Evolutionary conservation across 1,284 basidiomycete genomes (phyloP).

Genomic region (Cutaneotrichosporon cyanovorans): DNA sequence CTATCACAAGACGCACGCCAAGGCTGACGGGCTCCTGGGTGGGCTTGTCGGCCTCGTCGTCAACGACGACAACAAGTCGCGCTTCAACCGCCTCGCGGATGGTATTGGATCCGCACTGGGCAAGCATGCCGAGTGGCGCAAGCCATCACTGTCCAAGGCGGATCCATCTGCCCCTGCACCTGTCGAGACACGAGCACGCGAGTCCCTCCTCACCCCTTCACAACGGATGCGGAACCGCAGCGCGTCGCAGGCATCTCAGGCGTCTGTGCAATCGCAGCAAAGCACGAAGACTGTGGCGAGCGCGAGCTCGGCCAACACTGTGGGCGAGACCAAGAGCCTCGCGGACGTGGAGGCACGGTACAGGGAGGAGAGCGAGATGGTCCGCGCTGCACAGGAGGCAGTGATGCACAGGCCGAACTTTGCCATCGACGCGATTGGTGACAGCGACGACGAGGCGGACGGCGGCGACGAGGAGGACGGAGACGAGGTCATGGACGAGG

Average conservation of each 20-base stretch:
- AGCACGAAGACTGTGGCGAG: conserved; percentile 46
- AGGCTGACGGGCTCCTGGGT: conserved; percentile 59
- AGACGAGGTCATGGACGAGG: conserved; percentile 75
- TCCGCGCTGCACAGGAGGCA: conserved; percentile 71
- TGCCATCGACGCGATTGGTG: conserved; percentile 83
- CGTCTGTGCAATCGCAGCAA: conserved; percentile 20
- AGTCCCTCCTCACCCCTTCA: conserved; percentile 60
- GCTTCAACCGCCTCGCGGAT: conserved; percentile 60
- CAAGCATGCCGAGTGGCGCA: conserved; percentile 56
- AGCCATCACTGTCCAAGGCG: conserved; percentile 75
- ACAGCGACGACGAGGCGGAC: conserved; percentile 66
- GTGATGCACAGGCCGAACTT: conserved; percentile 85
- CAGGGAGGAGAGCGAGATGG: conserved; percentile 49
- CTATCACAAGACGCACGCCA: conserved; percentile 48
- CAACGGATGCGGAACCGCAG: conserved; percentile 29
- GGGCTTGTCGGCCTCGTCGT: conserved; percentile 82
- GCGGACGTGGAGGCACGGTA: conserved; percentile 42
- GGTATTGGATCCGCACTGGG: conserved; percentile 88
- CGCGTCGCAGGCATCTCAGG: conserved; percentile 29
- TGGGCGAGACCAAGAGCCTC: conserved; percentile 37
- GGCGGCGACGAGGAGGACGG: conserved; percentile 53
- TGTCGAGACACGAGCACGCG: conserved; percentile 71
- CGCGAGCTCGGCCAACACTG: conserved; percentile 51
- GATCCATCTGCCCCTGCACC: conserved; percentile 54
- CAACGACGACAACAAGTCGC: conserved; percentile 55